phyloP scores from a whole-genome alignment of 2,329 filamentous ascomycete genomes.

The Colletotrichum nymphaeae region DNA sequence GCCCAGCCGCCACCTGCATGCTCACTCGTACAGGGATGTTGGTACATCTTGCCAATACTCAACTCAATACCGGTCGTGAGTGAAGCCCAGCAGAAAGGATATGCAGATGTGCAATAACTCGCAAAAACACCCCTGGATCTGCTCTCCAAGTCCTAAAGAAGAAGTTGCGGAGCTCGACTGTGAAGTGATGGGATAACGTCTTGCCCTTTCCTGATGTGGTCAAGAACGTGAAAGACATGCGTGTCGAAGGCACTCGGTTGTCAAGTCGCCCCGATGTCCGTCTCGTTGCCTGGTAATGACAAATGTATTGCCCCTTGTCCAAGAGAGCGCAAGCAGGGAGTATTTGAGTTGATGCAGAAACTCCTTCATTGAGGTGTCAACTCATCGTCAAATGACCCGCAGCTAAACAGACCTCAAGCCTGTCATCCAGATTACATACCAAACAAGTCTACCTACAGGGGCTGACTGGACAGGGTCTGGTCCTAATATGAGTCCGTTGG shows the following conservation, averaged over 20 bases:
- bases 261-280: not conserved
- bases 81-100: not conserved
- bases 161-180: not conserved
- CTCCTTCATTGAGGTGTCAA: not conserved
- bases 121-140: constrained; percentile 3
- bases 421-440: not conserved
- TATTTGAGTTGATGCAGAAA: not conserved
- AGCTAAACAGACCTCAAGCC: not conserved
- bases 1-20: constrained; percentile 16
- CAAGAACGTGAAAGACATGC: not conserved
- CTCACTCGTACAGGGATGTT: constrained; percentile 10
- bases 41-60: constrained; percentile 2
- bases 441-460: not conserved
- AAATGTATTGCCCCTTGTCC: not conserved
- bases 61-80: not conserved
- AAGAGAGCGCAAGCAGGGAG: not conserved
- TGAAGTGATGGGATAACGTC: constrained; percentile 21
- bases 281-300: not conserved
- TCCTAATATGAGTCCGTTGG: not conserved
- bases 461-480: not conserved
- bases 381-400: not conserved
- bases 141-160: constrained; percentile 10
- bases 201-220: constrained; percentile 13
- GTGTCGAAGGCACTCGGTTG: not conserved
- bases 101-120: not conserved